Evolutionary conservation across 768 basidiomycete species (phyloP).

Genomic region (Coprinopsis marcescibilis): DNA sequence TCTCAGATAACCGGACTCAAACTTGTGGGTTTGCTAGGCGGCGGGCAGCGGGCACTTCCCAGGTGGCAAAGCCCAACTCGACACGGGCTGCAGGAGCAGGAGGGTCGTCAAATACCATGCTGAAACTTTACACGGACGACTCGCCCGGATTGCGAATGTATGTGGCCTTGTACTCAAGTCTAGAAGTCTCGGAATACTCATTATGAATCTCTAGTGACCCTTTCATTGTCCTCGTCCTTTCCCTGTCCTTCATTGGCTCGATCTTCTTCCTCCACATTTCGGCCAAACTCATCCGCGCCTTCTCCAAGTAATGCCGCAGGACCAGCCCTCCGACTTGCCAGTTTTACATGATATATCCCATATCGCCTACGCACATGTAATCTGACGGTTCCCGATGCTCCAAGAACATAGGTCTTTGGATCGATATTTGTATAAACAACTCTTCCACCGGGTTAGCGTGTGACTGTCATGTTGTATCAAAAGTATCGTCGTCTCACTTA

Average conservation of each 20-base stretch:
- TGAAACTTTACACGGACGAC: constrained; percentile 98
- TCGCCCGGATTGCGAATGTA: constrained; percentile 96
- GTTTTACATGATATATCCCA: constrained; percentile 2
- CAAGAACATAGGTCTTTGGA: neutral
- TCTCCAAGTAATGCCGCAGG: constrained; percentile 59
- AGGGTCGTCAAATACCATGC: constrained; percentile 96
- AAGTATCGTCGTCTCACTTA: constrained; percentile 23
- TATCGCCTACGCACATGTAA: neutral
- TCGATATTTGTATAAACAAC: neutral
- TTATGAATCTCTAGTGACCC: constrained; percentile 61
- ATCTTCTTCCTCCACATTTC: constrained; percentile 99
- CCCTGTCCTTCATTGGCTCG: constrained; percentile 93
- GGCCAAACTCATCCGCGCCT: constrained; percentile 87
- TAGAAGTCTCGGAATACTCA: constrained; percentile 5
- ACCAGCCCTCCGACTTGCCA: neutral
- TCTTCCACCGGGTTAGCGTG: no score
- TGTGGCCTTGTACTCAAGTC: neutral
- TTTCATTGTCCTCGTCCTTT: constrained; percentile 93
- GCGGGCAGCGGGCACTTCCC: constrained; percentile 56
- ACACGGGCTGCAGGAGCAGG: constrained; percentile 90
- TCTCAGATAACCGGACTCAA: no score
- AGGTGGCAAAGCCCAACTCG: constrained; percentile 75
- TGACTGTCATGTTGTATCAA: constrained; percentile 33
- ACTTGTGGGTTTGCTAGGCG: constrained; percentile 44
- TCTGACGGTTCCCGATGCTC: neutral